Evolutionary conservation across 2,329 filamentous ascomycete species (phyloP).

Genomic region (Colletotrichum salicis): DNA sequence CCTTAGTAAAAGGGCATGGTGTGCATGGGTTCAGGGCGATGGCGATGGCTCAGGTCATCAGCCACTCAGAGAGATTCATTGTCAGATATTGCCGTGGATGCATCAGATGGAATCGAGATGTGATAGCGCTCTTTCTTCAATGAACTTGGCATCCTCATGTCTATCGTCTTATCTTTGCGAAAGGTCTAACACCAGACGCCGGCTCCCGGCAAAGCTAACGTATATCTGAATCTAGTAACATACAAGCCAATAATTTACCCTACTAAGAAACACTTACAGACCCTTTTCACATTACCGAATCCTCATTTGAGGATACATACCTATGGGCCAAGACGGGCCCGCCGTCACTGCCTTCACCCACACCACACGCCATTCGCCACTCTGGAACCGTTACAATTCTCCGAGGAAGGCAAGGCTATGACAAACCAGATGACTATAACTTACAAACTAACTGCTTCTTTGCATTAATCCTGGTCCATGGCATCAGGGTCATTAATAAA

Average conservation of each 20-base stretch:
- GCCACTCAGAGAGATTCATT: too few species aligned
- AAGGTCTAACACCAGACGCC: background rate
- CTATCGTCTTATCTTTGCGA: background rate
- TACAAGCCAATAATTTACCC: background rate
- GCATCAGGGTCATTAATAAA: background rate
- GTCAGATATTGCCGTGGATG: too few species aligned
- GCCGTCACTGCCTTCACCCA: too few species aligned
- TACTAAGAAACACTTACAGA: background rate
- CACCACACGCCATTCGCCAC: background rate
- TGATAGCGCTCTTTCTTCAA: too few species aligned
- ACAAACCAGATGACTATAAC: background rate
- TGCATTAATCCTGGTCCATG: background rate
- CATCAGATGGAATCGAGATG: too few species aligned
- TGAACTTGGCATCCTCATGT: too few species aligned
- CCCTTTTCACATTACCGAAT: background rate
- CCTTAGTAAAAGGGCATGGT: too few species aligned
- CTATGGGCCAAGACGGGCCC: background rate
- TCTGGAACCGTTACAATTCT: background rate
- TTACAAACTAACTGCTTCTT: background rate
- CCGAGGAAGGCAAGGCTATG: too few species aligned
- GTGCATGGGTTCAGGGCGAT: too few species aligned
- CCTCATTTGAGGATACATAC: background rate
- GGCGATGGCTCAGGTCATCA: too few species aligned
- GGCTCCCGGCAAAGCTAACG: background rate
- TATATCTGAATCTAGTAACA: background rate